phyloP scores from a whole-genome alignment of 1,284 basidiomycete species.

The Sporisorium exsertum region DNA sequence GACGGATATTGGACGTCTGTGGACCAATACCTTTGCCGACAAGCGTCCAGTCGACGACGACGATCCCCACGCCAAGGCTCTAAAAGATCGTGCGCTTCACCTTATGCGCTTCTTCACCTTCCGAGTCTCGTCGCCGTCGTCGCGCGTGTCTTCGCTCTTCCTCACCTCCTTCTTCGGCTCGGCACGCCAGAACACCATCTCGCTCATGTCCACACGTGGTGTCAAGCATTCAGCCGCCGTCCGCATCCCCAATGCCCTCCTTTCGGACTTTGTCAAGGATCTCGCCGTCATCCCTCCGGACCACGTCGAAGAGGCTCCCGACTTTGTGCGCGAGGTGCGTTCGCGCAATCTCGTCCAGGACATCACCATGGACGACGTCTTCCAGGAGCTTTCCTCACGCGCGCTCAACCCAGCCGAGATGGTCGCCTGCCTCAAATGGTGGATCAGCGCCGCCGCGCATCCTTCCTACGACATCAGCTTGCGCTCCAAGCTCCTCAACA shows the following conservation, averaged over 20 bases:
- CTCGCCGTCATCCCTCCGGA: conserved; percentile 81
- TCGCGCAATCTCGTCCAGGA: conserved; percentile 79
- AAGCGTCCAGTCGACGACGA: conserved; percentile 73
- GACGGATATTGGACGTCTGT: conserved; percentile 69
- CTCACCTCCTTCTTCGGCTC: conserved; percentile 86
- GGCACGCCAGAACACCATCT: conserved; percentile 73
- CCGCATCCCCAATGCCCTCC: conserved; percentile 80
- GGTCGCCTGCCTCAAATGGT: conserved; percentile 88
- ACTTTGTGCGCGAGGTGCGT: conserved; percentile 78
- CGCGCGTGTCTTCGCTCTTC: conserved; percentile 82
- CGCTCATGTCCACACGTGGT: conserved; percentile 84
- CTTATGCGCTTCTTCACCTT: conserved; percentile 74
- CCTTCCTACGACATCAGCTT: conserved; percentile 65
- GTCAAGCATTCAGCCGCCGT: conserved; percentile 79
- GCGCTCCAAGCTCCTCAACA: conserved; percentile 61
- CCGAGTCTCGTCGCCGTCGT: conserved; percentile 82
- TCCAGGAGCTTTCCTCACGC: conserved; percentile 80
- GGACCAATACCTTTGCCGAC: conserved; percentile 72
- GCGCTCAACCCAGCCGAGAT: conserved; percentile 83
- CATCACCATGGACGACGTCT: conserved; percentile 87
- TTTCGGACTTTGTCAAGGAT: conserved; percentile 82
- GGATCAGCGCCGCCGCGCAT: conserved; percentile 76
- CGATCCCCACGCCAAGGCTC: conserved; percentile 58
- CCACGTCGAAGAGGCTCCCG: conserved; percentile 76
- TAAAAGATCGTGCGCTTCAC: conserved; percentile 77